Conservation (phyloP, 148 eudicot species). For the Bassia scoparia region DNA sequence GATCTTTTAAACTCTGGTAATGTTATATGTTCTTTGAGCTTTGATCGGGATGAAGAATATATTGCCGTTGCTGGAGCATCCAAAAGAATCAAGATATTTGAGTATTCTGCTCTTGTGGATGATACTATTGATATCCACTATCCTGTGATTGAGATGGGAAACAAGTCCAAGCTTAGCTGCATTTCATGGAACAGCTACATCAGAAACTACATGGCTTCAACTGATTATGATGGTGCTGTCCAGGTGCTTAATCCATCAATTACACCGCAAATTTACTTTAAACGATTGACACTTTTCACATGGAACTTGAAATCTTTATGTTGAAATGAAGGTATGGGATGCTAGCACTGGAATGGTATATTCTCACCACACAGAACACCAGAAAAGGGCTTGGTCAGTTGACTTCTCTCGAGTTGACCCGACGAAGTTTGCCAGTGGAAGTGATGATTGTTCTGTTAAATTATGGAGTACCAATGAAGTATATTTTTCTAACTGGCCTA, state of each 20-base stretch:
- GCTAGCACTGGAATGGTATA: slow-evolving; percentile 56
- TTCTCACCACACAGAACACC: slow-evolving; percentile 58
- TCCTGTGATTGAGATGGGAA: slow-evolving; percentile 73
- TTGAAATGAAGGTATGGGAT: slow-evolving; percentile 77
- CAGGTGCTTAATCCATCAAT: slow-evolving; percentile 44
- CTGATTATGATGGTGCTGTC: slow-evolving; percentile 85
- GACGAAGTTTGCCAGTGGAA: slow-evolving; percentile 69
- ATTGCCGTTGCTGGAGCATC: slow-evolving; percentile 88
- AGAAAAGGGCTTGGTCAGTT: slow-evolving; percentile 88
- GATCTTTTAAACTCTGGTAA: slow-evolving; percentile 59
- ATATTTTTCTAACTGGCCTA: slow-evolving; percentile 29
- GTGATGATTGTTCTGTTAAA: slow-evolving; percentile 83
- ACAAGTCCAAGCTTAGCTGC: slow-evolving; percentile 72
- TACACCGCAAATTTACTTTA: background rate
- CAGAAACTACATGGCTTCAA: slow-evolving; percentile 77
- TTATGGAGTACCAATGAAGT: slow-evolving; percentile 86
- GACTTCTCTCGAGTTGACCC: slow-evolving; percentile 85
- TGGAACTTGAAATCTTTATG: slow-evolving; percentile 11
- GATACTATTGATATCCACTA: slow-evolving; percentile 66
- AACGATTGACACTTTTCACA: background rate
- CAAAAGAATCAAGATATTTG: slow-evolving; percentile 72
- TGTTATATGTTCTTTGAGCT: slow-evolving; percentile 78
- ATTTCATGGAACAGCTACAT: slow-evolving; percentile 87
- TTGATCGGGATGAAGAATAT: slow-evolving; percentile 81
- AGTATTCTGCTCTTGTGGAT: slow-evolving; percentile 50